A percentile compares a stretch with the other conserved stretches of the same genome.
phyloP scores from a whole-genome alignment of 2,329 filamentous ascomycete species.

The Penicillium thymicola region DNA sequence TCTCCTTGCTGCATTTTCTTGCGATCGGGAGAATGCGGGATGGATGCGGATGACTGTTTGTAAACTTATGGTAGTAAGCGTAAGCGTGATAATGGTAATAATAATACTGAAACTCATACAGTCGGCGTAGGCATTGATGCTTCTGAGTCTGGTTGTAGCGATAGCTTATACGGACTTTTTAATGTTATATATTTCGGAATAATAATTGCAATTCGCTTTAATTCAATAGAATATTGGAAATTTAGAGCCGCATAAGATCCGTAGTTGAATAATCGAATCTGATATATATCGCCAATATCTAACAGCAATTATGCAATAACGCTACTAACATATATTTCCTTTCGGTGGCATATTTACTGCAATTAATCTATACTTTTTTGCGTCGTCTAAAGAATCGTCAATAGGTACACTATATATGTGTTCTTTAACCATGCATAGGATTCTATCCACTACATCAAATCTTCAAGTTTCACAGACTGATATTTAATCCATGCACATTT shows the following conservation, averaged over 20 bases:
- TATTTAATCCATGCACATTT: background rate
- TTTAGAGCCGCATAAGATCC: background rate
- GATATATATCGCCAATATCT: background rate
- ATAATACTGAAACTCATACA: background rate
- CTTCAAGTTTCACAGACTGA: background rate
- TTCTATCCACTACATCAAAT: background rate
- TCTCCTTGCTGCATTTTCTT: conserved; percentile 19
- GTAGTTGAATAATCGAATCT: background rate
- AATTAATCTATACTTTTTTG: too few relatives aligned
- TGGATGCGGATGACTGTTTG: background rate
- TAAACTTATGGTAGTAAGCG: background rate
- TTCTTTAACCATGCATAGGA: background rate
- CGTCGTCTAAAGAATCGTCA: background rate
- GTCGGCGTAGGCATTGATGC: background rate
- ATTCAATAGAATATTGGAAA: background rate
- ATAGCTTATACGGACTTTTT: too few relatives aligned
- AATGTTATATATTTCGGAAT: background rate
- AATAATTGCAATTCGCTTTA: too few relatives aligned
- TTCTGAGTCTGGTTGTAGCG: background rate
- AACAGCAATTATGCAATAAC: background rate
- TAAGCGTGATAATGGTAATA: background rate
- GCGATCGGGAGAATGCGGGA: conserved; percentile 14
- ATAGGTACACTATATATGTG: too few relatives aligned
- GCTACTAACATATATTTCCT: background rate
- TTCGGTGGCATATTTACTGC: too few relatives aligned